Base-by-base conservation (phyloP, 148 eudicot species). In the Rhododendron molle region DNA sequence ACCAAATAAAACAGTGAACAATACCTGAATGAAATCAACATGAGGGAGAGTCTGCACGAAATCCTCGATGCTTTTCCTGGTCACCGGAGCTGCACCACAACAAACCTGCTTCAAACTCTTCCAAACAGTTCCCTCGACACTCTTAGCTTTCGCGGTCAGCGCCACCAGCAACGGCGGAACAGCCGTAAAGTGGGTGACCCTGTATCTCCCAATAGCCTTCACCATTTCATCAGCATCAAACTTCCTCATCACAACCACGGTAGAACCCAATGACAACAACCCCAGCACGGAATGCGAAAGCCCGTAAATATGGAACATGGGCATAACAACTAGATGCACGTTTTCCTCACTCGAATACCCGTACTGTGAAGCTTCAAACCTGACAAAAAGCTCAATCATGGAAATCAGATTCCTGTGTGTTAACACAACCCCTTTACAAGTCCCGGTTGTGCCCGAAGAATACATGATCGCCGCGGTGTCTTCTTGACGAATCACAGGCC, bases 1-100 rank as follows among this genome's bases (percentile, higher is more conserved):
- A 16, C 26, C 7, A 43, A 47, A 20, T 23, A 80, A 44, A n/a
- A 28, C 74, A 80, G 40, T 9, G 36, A 47, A 4, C 21, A 16
- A 15, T 86, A 95, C 99, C 99, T 97, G 99, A 89, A 97, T 92
- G 88, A 97, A 92, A 90, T 97, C 99, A 65, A 97, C 95, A 86
- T 86, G 89, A 44, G 97, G 95, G 73, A 97, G 87, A 78, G 86
- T 80, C 10, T 81, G 87, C 44, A 91, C 62, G 47, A 97, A 95
- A 21, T 95, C 98, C 20, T 89, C 91, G 7, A 97, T 94, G 85
- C 52, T 56, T 85, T 90, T 89, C 83, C 80, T 78, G 62, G 77
- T 93, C 77, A 91, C 34, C 49, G 97, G 85, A 52, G 98, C 98
- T n/a, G 99, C 99, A 46, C 99, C 99, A 89, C 93, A 91, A 5